Percentiles rank a stretch among this genome's conserved stretches.
Evolutionary conservation across 1,284 basidiomycete genomes (phyloP).

Genomic region (Volvariella surrecta): DNA sequence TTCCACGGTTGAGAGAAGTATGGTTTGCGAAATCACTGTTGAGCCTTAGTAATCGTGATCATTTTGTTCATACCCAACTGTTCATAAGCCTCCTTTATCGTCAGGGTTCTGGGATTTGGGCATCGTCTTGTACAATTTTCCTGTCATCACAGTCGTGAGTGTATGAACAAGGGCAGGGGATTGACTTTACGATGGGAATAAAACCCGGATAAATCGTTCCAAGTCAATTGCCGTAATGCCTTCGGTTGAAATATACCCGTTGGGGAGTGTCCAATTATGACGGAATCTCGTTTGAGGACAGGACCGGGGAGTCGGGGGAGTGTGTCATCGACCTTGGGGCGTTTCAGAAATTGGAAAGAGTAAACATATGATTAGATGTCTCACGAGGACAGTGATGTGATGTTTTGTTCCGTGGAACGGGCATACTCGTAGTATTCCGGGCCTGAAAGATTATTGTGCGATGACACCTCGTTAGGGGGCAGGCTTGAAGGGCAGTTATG

Average conservation of each 20-base stretch:
- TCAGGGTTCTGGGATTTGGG: background rate
- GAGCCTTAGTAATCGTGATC: background rate
- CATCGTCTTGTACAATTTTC: background rate
- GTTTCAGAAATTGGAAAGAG: no score
- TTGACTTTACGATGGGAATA: background rate
- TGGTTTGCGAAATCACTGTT: background rate
- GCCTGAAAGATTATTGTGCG: no score
- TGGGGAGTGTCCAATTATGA: background rate
- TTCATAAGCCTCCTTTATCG: background rate
- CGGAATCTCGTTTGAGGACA: background rate
- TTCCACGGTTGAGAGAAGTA: background rate
- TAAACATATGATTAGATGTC: background rate
- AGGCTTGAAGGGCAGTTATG: no score
- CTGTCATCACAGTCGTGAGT: background rate
- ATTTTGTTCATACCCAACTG: background rate
- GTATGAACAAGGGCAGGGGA: background rate
- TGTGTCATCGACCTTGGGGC: background rate
- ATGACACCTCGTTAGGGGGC: no score
- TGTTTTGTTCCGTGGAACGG: no score
- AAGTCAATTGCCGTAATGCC: no score
- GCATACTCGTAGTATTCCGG: no score
- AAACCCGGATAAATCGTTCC: background rate
- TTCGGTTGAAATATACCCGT: no score
- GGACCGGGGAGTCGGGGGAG: background rate
- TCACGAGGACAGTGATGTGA: background rate